Percentiles rank a stretch among this genome's conserved stretches.
These are phyloP conservation scores for Canariomyces notabilis DNA, from an alignment of 2,329 filamentous ascomycete genomes.

Conservation along the genomic window DNA sequence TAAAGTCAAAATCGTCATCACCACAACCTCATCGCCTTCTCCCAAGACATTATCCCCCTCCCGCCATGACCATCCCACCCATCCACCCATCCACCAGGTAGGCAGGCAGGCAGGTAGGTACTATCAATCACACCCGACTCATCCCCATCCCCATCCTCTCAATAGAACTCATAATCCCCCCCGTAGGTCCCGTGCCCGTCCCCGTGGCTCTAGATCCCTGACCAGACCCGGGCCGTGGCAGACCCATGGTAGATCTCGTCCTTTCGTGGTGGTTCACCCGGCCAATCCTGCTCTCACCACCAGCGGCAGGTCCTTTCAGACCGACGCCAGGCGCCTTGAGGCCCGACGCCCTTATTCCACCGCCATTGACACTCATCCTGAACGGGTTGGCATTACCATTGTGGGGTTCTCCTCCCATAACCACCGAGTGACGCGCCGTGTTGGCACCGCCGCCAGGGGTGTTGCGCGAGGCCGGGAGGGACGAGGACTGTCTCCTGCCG, in stretches of 20 bases:
- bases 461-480: background rate
- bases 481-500: constrained; percentile 12
- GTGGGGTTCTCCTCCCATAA: background rate
- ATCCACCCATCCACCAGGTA: background rate
- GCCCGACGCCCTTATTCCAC: constrained; percentile 31
- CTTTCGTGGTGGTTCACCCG: constrained; percentile 40
- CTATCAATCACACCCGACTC: background rate
- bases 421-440: too few species aligned
- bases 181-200: too few species aligned
- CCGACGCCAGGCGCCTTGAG: constrained; percentile 52
- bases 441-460: constrained; percentile 2
- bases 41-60: too few species aligned
- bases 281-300: constrained; percentile 45
- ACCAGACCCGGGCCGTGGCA: constrained; percentile 48
- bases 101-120: background rate
- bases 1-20: too few species aligned
- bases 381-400: constrained; percentile 31
- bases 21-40: too few species aligned
- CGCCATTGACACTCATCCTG: constrained; percentile 44
- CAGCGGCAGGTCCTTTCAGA: constrained; percentile 29
- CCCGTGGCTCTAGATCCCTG: constrained; percentile 29
- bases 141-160: constrained; percentile 72
- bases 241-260: constrained; percentile 35
- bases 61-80: too few species aligned
- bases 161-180: constrained; percentile 68